phyloP scores from a whole-genome alignment of 345 rosid genomes.

The Citrus inodora region DNA sequence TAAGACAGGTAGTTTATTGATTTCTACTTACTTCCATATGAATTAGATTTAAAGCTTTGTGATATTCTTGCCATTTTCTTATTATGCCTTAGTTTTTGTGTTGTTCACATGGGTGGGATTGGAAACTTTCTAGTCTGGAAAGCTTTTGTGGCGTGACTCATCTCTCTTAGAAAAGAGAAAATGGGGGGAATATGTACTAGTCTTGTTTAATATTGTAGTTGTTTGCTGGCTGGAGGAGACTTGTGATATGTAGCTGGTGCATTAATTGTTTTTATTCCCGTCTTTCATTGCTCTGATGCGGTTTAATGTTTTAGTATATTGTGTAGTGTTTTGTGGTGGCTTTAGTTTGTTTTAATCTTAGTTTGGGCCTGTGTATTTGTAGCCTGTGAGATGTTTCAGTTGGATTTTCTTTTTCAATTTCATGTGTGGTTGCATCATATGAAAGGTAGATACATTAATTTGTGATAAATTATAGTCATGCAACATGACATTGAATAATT shows the following conservation, averaged over 20 bases:
- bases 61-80: not conserved
- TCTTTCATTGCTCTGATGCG: not conserved
- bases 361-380: not conserved
- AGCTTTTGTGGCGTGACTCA: not conserved
- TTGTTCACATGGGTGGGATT: not conserved
- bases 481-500: not conserved
- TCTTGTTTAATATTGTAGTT: not conserved
- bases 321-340: not conserved
- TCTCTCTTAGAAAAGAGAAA: not conserved
- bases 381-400: not conserved
- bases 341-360: too few species aligned
- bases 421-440: not conserved
- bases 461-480: not conserved
- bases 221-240: not conserved
- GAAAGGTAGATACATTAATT: not conserved
- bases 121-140: not conserved
- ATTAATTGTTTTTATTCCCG: too few species aligned
- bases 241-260: not conserved
- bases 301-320: not conserved
- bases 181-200: not conserved
- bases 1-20: constrained; percentile 60
- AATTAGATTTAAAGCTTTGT: not conserved
- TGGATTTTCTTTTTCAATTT: not conserved
- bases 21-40: not conserved
- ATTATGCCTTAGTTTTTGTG: not conserved